These are phyloP conservation scores for Xylaria venustula DNA, from an alignment of 495 filamentous ascomycete genomes.

Conservation along the genomic window DNA sequence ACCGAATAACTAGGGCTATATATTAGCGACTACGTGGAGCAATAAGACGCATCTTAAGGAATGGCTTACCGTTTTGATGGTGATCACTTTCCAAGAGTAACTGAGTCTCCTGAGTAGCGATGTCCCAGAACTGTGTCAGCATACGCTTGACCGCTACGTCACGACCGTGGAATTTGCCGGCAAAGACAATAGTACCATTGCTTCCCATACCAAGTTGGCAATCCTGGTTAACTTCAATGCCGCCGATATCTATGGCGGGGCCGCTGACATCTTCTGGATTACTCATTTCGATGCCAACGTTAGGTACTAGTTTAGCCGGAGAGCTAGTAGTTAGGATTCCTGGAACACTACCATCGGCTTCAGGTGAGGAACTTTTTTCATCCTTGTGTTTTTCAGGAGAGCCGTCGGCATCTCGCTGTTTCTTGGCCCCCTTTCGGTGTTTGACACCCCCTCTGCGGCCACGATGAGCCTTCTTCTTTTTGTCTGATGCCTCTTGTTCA, in stretches of 20 bases:
- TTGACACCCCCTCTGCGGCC: conserved; percentile 79
- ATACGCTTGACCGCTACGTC: conserved; percentile 96
- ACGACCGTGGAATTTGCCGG: conserved; percentile 83
- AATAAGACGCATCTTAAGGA: neutral
- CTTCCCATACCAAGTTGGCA: conserved; percentile 75
- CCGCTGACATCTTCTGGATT: conserved; percentile 57
- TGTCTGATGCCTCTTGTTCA: conserved; percentile 28
- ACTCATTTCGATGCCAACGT: conserved; percentile 55
- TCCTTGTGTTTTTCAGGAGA: too few relatives aligned
- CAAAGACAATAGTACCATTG: conserved; percentile 83
- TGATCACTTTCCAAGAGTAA: conserved; percentile 90
- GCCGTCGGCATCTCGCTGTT: conserved; percentile 38
- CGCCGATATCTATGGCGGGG: conserved; percentile 65
- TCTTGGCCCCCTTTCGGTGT: conserved; percentile 58
- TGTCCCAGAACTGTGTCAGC: conserved; percentile 90
- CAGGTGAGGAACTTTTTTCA: too few relatives aligned
- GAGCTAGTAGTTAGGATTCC: conserved; percentile 40
- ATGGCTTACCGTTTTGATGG: conserved; percentile 68
- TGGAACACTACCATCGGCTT: conserved; percentile 29
- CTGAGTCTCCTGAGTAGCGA: conserved; percentile 90
- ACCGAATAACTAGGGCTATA: conserved; percentile 70
- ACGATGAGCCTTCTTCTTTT: conserved; percentile 79
- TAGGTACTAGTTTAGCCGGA: conserved; percentile 54
- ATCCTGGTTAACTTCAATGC: conserved; percentile 70
- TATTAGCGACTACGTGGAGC: conserved; percentile 23